Evolutionary conservation across 257 asterid species (phyloP), one percentile per base, ranked within the genome.

Genomic region (Salvia splendens): DNA sequence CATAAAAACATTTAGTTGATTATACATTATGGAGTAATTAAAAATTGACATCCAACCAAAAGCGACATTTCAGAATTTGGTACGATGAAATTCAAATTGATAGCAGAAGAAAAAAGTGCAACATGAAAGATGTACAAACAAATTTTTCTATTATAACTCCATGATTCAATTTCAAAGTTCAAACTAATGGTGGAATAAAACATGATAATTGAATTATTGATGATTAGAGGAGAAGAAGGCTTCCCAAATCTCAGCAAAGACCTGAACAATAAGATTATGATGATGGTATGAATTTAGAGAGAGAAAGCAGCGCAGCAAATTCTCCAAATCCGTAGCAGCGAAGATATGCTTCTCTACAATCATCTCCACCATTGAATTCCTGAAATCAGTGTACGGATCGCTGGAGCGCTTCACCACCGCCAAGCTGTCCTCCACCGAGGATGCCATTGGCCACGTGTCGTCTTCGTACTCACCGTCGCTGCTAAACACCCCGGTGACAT

Each of bases 291-390:
- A 66, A 33, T 85, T 85, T 12, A 85, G 69, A 5, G 77, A 74
- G 65, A 85, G 59, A 74, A 82, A 85, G 49, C 84, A 74, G 6
- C 65, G 57, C 84, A 85, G 47, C 75, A 85, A 58, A 30, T 85
- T 77, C 58, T 81, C 75, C 75, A 85, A 73, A 58, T 78, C 87
- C 8, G 76, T 69, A 0, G 66, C 81, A 6, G 72, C 82, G 38
- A 78, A 80, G 12, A 82, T 76, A 67, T 78, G 73, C 28, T 80
- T 85, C 62, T 82, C 83, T 64, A 80, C 79, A 8, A 85, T 85
- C 91, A 85, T 82, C 52, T 85, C 91, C 84, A 82, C 70, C 88
- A 85, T 80, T 0, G 91, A 85, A 0, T 55, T 57, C 48, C 81
- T 82, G 75, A 85, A 85, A 72, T 85, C 87, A 4, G 30, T 63